Percentiles rank a stretch among this genome's conserved stretches.
phyloP scores from a whole-genome alignment of 176 grass and related monocot genomes.

The Oryza longistaminata region DNA sequence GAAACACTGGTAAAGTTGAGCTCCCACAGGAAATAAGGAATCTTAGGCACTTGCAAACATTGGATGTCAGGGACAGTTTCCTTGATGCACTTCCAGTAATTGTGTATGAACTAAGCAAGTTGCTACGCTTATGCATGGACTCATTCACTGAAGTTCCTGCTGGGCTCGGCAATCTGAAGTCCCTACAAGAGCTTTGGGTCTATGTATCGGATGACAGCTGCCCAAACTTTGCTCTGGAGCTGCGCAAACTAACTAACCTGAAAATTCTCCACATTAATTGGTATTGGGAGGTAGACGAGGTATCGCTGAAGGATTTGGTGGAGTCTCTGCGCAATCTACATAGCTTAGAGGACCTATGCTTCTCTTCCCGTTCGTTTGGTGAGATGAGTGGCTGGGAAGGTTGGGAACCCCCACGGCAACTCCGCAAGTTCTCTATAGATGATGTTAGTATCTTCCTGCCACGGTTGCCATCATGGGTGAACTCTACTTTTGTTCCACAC shows the following conservation, averaged over 20 bases:
- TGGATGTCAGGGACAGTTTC: not conserved
- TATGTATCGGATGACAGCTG: not conserved
- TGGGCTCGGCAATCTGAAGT: not conserved
- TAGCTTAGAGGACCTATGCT: too few species aligned
- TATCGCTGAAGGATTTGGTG: not conserved
- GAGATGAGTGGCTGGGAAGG: too few species aligned
- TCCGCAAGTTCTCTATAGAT: too few species aligned
- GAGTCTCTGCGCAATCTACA: not conserved
- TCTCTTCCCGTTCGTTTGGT: too few species aligned
- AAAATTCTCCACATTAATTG: not conserved
- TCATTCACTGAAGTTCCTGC: not conserved
- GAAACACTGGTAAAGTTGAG: not conserved
- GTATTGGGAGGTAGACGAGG: not conserved
- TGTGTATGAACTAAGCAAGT: not conserved
- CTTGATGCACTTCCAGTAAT: not conserved
- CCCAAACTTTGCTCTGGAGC: not conserved
- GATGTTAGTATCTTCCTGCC: accelerated
- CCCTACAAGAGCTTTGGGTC: not conserved
- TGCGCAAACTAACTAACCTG: not conserved
- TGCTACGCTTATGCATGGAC: not conserved
- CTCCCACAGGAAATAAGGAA: not conserved
- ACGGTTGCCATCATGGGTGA: too few species aligned
- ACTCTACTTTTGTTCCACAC: too few species aligned
- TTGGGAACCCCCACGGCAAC: too few species aligned
- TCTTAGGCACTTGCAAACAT: not conserved